These are phyloP conservation scores for Zygotorulaspora danielsina DNA, from an alignment of 805 yeast genomes.

Conservation along the genomic window DNA sequence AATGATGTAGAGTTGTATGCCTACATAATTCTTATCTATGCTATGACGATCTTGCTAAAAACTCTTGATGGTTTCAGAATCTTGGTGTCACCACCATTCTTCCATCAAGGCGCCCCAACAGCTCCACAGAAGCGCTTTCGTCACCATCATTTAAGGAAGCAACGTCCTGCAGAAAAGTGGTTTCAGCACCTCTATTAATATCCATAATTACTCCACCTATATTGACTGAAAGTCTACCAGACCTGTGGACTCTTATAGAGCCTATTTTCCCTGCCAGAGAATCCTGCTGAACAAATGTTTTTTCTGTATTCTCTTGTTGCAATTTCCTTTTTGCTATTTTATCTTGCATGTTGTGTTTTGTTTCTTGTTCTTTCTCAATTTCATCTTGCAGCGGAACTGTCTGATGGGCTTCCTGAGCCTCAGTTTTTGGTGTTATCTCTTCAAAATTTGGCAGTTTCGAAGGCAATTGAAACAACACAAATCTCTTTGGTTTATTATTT, in stretches of 20 bases:
- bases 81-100: slow-evolving; percentile 59
- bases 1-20: no score
- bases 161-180: slow-evolving; percentile 70
- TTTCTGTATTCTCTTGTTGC: slow-evolving; percentile 10
- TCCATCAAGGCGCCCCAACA: slow-evolving; percentile 52
- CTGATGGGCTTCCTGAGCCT: slow-evolving; percentile 3
- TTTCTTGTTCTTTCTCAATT: slow-evolving; percentile 8
- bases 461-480: slow-evolving; percentile 40
- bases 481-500: slow-evolving; percentile 35
- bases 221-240: slow-evolving; percentile 74
- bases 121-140: slow-evolving; percentile 41
- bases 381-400: slow-evolving; percentile 10
- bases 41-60: slow-evolving; percentile 1
- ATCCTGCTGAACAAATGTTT: slow-evolving; percentile 9
- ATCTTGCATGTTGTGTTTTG: slow-evolving; percentile 13
- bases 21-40: slow-evolving; percentile 9
- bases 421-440: slow-evolving; percentile 14
- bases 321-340: slow-evolving; percentile 10
- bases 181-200: slow-evolving; percentile 64
- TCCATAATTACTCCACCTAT: slow-evolving; percentile 69
- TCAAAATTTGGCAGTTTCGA: slow-evolving; percentile 37
- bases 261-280: slow-evolving; percentile 60
- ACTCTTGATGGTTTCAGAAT: no score
- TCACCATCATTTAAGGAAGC: slow-evolving; percentile 48
- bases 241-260: slow-evolving; percentile 66